Evolutionary conservation across 108 stramenopile genomes (phyloP), one percentile per base, ranked within the genome.

Genomic region (Ochromonas danica): DNA sequence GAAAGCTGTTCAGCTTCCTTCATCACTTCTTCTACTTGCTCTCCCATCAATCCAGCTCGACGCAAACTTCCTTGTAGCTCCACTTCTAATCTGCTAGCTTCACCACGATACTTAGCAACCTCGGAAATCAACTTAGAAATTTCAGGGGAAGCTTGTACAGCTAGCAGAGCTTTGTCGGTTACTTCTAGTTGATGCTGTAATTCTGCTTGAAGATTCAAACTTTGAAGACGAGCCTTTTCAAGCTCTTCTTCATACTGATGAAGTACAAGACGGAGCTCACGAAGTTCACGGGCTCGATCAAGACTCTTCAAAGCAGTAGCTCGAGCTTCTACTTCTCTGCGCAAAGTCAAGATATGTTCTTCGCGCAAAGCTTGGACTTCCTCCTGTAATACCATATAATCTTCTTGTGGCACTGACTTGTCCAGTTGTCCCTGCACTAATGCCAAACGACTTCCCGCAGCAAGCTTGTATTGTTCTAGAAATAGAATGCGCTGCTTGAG

Each of bases 401-500:
- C 81, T 70, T 82, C 28, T 17, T 36, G n/a, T 39, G 63, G 79
- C 39, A 36, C 79, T 1, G 22, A 10, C 25, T 10, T 43, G 41
- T 72, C 71, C 41, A 72, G n/a, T 42, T n/a, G 1, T 22, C n/a
- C 22, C 22, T 72, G 41, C 71, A 43, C 3, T 42, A 2, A 35
- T n/a, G 36, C 10, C 71, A 22, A 35, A 10, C 17, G 63, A 28
- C 17, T 10, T 10, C 33, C 25, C 63, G 83, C 80, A 28, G 75
- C 79, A 0, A 43, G 61, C 79, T 87, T 86, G 70, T 80, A 86
- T 72, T 86, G 81, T 81, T 89, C 89, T 42, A 89, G 78, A 77
- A 86, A 89, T 40, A 88, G 75, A 25, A 87, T 70, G 30, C 89
- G 61, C 71, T 77, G 65, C 61, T 86, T 85, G 30, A 84, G 61